Base-by-base conservation (phyloP, 208 protist genomes). In the Sergeia podlipaevii region DNA sequence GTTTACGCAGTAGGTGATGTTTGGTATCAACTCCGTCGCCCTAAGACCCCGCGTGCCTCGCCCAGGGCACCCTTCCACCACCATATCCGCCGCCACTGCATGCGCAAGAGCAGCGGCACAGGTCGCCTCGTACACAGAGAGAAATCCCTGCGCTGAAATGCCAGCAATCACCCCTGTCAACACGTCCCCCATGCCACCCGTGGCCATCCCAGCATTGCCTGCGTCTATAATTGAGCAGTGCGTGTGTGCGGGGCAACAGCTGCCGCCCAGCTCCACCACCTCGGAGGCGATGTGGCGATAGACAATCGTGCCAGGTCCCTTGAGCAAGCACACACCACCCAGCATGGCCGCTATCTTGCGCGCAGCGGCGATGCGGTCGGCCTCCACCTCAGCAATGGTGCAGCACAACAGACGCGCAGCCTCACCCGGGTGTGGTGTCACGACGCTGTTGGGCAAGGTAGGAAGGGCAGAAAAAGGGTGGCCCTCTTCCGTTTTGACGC, bases 141-240 rank as follows among this genome's bases (percentile, higher is more conserved):
- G 44, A 29, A 37, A 8, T 3, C 43, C 5, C 60, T 93, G 85
- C 4, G 56, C 87, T 0, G 76, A 68, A 6, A 91, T 53, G 0
- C 69, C 74, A 0, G 72, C 76, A 28, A 89, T 49, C 5, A 86
- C 44, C 1, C 87, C 87, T 0, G 80, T 91, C 11, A 94, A 70
- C 6, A 89, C 78, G 64, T 94, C 87, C 0, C 87, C 87, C 75
- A 88, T 86, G 29, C 87, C 87, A 30, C 87, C 87, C 13, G 66
- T 78, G 11, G 75, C 82, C 87, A 94, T 94, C n/a, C 82, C 87
- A 2, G 74, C 70, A 54, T 91, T 94, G 27, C 87, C 87, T 3
- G 77, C 87, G 48, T 94, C 80, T 5, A 86, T 54, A 5, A 89
- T 70, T n/a, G 80, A 70, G 39, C 49, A 70, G 26, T 30, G 26